Evolutionary conservation across 176 grass and related monocot genomes (phyloP).

Genomic region (Carex pumila): DNA sequence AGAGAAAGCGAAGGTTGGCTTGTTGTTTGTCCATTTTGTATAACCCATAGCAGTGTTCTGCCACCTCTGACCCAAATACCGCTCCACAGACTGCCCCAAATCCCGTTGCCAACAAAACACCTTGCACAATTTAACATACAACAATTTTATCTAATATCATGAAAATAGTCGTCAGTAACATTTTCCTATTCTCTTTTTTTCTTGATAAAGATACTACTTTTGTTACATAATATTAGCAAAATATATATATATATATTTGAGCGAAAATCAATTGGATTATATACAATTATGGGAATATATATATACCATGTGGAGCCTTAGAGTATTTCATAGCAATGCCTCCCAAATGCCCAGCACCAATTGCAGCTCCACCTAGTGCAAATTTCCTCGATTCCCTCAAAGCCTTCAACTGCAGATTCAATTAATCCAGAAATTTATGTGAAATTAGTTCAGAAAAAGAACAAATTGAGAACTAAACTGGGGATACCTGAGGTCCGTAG

Average conservation of each 20-base stretch:
- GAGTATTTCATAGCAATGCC: constrained; percentile 74
- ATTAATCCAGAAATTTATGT: neutral
- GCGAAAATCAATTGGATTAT: neutral
- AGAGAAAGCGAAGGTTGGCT: constrained; percentile 88
- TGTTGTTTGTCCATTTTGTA: constrained; percentile 90
- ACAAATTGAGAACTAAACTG: neutral
- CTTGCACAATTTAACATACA: constrained; percentile 23
- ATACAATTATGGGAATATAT: neutral
- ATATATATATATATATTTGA: neutral
- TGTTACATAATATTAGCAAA: neutral
- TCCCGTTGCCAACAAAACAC: constrained; percentile 64
- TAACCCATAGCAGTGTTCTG: constrained; percentile 83
- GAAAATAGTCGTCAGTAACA: neutral
- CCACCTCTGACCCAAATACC: constrained; percentile 72
- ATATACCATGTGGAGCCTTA: constrained; percentile 86
- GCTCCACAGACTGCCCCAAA: constrained; percentile 74
- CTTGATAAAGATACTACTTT: neutral
- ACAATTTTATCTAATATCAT: neutral
- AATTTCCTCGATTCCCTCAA: constrained; percentile 80
- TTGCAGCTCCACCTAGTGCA: constrained; percentile 41
- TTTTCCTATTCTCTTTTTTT: neutral
- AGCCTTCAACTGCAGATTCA: constrained; percentile 59
- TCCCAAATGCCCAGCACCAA: constrained; percentile 72
- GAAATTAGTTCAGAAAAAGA: neutral
- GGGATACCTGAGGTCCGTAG: constrained; percentile 72